A percentile compares a stretch with the other conserved stretches of the same genome.
These are phyloP conservation scores for Aphanomyces euteiches DNA, from an alignment of 352 stramenopile species.

Conservation along the genomic window DNA sequence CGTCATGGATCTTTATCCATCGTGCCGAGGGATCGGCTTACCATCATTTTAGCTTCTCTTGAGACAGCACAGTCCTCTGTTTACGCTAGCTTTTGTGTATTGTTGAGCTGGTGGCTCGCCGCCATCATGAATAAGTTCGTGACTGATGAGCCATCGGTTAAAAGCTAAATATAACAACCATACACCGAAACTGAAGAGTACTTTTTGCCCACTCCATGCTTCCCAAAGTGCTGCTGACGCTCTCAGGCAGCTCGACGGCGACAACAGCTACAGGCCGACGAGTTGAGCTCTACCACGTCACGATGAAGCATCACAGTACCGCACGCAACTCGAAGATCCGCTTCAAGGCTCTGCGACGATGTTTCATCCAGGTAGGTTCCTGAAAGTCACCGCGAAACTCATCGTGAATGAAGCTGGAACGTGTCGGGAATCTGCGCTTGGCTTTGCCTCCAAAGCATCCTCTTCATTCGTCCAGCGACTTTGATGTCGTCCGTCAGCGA, in stretches of 20 bases:
- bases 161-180: no score
- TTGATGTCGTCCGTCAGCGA: not conserved
- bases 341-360: conserved; percentile 12
- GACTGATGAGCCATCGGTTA: no score
- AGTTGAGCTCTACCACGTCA: conserved; percentile 28
- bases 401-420: not conserved
- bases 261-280: not conserved
- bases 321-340: not conserved
- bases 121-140: no score
- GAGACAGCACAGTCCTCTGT: no score
- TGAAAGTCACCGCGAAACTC: not conserved
- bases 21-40: no score
- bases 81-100: no score
- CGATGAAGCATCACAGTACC: conserved; percentile 1
- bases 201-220: not conserved
- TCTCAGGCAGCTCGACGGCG: conserved; percentile 12
- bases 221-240: conserved; percentile 14
- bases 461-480: not conserved
- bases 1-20: no score
- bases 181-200: no score
- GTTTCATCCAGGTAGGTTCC: conserved; percentile 5
- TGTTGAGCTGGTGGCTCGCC: no score
- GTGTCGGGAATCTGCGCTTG: not conserved
- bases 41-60: no score
- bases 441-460: conserved; percentile 5